A percentile compares a stretch with the other conserved stretches of the same genome.
Conservation (phyloP, 169 alveolate genomes). For the Cryptosporidium ubiquitum region DNA sequence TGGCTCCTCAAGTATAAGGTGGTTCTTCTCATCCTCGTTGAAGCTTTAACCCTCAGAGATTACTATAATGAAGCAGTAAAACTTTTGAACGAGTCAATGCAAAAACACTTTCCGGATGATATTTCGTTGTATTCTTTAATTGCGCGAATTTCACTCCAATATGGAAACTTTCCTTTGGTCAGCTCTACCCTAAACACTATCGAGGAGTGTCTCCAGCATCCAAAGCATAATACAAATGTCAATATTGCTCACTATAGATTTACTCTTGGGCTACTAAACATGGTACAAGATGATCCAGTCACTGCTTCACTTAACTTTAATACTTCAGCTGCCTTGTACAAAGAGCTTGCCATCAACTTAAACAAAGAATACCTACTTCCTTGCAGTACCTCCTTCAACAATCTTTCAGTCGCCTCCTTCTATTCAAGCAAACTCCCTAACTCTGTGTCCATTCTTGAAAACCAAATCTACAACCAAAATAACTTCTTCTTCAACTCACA, state of each 20-base stretch:
- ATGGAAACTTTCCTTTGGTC: conserved; percentile 22
- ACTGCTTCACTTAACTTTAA: conserved; percentile 66
- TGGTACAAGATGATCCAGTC: conserved; percentile 70
- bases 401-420: conserved; percentile 59
- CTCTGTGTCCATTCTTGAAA: conserved; percentile 33
- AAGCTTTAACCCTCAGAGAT: conserved; percentile 43
- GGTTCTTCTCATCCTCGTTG: conserved; percentile 3
- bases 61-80: conserved; percentile 32
- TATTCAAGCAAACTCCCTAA: conserved; percentile 55
- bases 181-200: conserved; percentile 2
- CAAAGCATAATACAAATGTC: conserved; percentile 2
- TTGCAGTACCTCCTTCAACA: conserved; percentile 32
- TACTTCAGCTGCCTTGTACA: conserved; percentile 69
- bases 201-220: conserved; percentile 32
- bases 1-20: conserved; percentile 46
- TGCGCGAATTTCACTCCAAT: conserved; percentile 36
- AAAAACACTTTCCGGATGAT: conserved; percentile 33
- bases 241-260: conserved; percentile 72
- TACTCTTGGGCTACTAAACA: conserved; percentile 65
- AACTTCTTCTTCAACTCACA: conserved; percentile 41
- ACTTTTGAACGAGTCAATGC: conserved; percentile 15
- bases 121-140: conserved; percentile 39
- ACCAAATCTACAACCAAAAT: conserved; percentile 46
- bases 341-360: conserved; percentile 31
- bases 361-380: conserved; percentile 35